Percentiles rank a stretch among this genome's conserved stretches.
phyloP scores from a whole-genome alignment of 2,329 filamentous ascomycete genomes.

The Aureobasidium sp. region DNA sequence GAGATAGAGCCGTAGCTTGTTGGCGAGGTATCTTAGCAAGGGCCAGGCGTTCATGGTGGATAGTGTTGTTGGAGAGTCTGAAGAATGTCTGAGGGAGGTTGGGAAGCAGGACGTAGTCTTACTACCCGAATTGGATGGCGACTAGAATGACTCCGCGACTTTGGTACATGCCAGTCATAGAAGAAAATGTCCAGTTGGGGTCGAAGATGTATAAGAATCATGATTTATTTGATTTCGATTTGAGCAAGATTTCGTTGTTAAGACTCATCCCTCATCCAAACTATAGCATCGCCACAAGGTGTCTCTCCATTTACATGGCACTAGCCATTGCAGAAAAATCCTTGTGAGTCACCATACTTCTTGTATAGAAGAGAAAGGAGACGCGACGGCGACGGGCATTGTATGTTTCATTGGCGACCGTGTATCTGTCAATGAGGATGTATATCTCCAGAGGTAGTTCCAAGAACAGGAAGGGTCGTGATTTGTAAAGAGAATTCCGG shows the following conservation, averaged over 20 bases:
- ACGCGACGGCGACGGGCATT: not conserved
- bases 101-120: not conserved
- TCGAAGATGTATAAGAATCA: not conserved
- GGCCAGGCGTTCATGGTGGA: not conserved
- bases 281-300: not conserved
- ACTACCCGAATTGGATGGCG: not conserved
- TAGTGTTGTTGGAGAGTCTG: not conserved
- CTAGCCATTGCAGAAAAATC: too few species aligned
- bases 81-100: not conserved
- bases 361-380: not conserved
- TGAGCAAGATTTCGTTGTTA: not conserved
- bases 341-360: too few species aligned
- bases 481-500: too few species aligned
- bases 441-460: not conserved
- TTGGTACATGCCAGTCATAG: not conserved
- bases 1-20: too few species aligned
- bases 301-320: too few species aligned
- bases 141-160: not conserved
- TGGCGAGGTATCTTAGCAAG: too few species aligned
- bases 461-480: not conserved
- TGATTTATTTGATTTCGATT: too few species aligned
- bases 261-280: not conserved
- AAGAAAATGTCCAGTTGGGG: not conserved
- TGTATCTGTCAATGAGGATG: not conserved
- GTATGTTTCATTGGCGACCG: not conserved